phyloP scores from a whole-genome alignment of 345 rosid genomes.

The Acer negundo region DNA sequence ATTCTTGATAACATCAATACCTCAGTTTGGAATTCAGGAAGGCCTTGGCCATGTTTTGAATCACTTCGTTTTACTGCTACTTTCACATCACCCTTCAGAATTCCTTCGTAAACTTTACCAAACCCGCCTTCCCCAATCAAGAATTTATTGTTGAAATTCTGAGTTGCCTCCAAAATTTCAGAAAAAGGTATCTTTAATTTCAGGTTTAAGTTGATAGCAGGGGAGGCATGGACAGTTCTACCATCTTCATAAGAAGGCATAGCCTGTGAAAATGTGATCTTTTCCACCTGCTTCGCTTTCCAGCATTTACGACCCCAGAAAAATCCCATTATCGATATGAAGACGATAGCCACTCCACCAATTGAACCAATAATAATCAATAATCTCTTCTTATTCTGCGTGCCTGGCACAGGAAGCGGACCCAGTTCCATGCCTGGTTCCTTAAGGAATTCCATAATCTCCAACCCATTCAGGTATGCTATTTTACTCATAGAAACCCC shows the following conservation, averaged over 20 bases:
- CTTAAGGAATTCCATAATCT: conserved; percentile 48
- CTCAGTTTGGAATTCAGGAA: conserved; percentile 55
- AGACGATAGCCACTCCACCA: background rate
- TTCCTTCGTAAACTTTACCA: conserved; percentile 46
- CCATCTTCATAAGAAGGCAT: conserved; percentile 21
- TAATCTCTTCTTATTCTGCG: background rate
- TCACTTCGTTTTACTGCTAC: conserved; percentile 56
- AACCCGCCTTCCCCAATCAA: conserved; percentile 54
- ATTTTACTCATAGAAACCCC: background rate
- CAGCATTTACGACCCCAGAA: conserved; percentile 16
- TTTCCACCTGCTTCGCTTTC: conserved; percentile 25
- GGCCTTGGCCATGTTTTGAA: conserved; percentile 51
- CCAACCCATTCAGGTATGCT: conserved; percentile 60
- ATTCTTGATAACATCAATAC: conserved; percentile 59
- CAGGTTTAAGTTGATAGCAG: conserved; percentile 29
- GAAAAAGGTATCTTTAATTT: conserved; percentile 38
- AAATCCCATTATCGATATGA: background rate
- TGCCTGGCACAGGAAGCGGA: background rate
- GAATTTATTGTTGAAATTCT: conserved; percentile 35
- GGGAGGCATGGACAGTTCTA: conserved; percentile 22
- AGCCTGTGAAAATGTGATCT: conserved; percentile 4
- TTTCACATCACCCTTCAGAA: conserved; percentile 33
- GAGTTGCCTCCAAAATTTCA: conserved; percentile 47
- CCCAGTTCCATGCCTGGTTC: conserved; percentile 8
- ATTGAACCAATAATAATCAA: background rate